phyloP scores from a whole-genome alignment of 805 yeast genomes.

The Wickerhamomyces xylosicus region DNA sequence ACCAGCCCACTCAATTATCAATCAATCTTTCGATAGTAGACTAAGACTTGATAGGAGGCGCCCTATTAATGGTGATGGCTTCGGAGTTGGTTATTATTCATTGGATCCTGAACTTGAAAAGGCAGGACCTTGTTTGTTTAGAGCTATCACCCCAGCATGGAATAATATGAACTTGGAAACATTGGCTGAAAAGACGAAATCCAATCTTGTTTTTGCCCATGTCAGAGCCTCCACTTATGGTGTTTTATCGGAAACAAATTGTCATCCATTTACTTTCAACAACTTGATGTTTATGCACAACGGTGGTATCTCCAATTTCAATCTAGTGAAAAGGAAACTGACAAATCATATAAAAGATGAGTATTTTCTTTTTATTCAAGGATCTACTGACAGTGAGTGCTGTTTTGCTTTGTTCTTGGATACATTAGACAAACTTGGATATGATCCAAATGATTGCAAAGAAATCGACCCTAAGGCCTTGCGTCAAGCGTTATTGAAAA shows the following conservation, averaged over 20 bases:
- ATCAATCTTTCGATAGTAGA: constrained; percentile 89
- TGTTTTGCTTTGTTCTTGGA: constrained; percentile 85
- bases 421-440: constrained; percentile 64
- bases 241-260: constrained; percentile 85
- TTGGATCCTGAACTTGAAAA: constrained; percentile 39
- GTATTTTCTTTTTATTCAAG: constrained; percentile 74
- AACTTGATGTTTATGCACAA: constrained; percentile 94
- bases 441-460: constrained; percentile 43
- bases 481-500: constrained; percentile 57
- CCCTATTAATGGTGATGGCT: constrained; percentile 97
- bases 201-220: constrained; percentile 83
- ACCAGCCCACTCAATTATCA: constrained; percentile 95
- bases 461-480: constrained; percentile 45
- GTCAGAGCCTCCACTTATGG: constrained; percentile 96
- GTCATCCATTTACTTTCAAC: constrained; percentile 91
- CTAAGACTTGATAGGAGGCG: constrained; percentile 77
- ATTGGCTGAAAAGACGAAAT: constrained; percentile 79
- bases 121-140: constrained; percentile 81
- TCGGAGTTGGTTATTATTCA: constrained; percentile 91
- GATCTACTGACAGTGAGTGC: constrained; percentile 94
- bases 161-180: constrained; percentile 84
- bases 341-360: constrained; percentile 69
- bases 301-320: constrained; percentile 76
- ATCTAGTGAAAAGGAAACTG: constrained; percentile 60
- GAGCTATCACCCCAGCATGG: constrained; percentile 98